Evolutionary conservation across 108 stramenopile species (phyloP).

Genomic region (Cyclotella cryptica): DNA sequence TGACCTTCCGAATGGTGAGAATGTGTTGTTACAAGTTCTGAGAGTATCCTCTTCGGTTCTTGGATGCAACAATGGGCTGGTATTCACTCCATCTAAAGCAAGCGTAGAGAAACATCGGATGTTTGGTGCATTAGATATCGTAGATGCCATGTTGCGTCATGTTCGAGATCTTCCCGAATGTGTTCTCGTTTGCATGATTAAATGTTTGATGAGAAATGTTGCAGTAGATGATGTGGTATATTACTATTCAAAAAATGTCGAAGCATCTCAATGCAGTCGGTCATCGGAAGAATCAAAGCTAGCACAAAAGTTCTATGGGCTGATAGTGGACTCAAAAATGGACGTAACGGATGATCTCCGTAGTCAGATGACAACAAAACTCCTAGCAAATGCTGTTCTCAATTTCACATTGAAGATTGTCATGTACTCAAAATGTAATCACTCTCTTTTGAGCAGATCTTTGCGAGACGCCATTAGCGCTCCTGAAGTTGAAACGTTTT

Average conservation of each 20-base stretch:
- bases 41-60: constrained; percentile 13
- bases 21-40: constrained; percentile 34
- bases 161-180: constrained; percentile 49
- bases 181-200: constrained; percentile 48
- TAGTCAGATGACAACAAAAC: constrained; percentile 17
- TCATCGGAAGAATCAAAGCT: constrained; percentile 5
- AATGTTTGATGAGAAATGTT: constrained; percentile 43
- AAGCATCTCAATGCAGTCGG: constrained; percentile 1
- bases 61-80: not conserved
- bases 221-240: constrained; percentile 32
- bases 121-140: constrained; percentile 37
- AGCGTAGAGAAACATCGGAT: not conserved
- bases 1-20: constrained; percentile 15
- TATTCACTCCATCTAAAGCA: not conserved
- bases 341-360: constrained; percentile 13
- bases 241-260: constrained; percentile 36
- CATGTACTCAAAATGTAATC: constrained; percentile 54
- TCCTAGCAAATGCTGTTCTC: constrained; percentile 43
- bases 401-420: constrained; percentile 54
- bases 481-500: constrained; percentile 49
- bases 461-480: constrained; percentile 31
- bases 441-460: constrained; percentile 47
- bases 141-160: constrained; percentile 39
- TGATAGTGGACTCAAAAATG: not conserved
- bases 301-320: constrained; percentile 8